Evolutionary conservation across 1,284 basidiomycete genomes (phyloP).

Genomic region (Trichosporon sp.): DNA sequence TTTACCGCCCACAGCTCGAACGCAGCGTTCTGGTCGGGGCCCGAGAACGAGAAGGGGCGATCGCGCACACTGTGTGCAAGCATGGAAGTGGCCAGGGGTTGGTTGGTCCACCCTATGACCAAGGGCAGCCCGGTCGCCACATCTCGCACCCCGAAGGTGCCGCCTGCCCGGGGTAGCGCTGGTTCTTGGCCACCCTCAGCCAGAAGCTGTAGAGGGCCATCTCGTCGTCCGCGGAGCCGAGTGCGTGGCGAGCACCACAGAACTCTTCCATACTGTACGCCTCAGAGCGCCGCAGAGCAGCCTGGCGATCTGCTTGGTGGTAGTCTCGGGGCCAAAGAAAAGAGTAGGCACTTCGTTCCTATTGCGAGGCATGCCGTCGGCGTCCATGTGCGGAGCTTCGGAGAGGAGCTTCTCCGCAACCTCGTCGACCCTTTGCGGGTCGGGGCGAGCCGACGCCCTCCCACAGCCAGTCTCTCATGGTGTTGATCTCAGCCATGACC

Average conservation of each 20-base stretch:
- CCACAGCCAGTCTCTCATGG: not conserved
- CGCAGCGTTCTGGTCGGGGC: not conserved
- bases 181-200: not conserved
- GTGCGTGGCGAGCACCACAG: not conserved
- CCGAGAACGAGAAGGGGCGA: not conserved
- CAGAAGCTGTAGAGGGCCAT: not conserved
- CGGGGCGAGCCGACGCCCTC: not conserved
- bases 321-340: not conserved
- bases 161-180: not conserved
- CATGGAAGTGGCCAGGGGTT: not conserved
- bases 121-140: not conserved
- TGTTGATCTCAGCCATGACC: not conserved
- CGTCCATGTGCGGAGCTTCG: not conserved
- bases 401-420: not conserved
- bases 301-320: not conserved
- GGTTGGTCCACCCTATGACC: not conserved
- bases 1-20: not conserved
- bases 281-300: not conserved
- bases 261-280: not conserved
- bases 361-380: not conserved
- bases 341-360: not conserved
- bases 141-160: not conserved
- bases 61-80: not conserved
- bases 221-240: not conserved
- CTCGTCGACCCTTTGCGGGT: not conserved